A percentile compares a stretch with the other conserved stretches of the same genome.
Evolutionary conservation across 768 basidiomycete genomes (phyloP).

Genomic region (Pholiota molesta): DNA sequence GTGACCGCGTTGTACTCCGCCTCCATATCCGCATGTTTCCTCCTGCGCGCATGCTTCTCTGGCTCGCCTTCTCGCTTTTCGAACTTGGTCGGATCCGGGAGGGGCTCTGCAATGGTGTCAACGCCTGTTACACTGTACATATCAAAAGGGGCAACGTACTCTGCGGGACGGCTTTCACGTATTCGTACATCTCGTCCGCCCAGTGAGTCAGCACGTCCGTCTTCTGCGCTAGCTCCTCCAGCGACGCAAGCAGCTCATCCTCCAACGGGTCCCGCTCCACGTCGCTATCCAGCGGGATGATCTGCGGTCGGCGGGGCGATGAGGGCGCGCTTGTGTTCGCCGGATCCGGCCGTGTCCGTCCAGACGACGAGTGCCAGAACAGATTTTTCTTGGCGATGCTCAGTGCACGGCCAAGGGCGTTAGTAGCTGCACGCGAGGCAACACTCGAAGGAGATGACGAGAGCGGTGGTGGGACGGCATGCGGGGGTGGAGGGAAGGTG

Average conservation of each 20-base stretch:
- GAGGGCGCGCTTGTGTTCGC: slow-evolving; percentile 41
- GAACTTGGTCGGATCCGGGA: slow-evolving; percentile 82
- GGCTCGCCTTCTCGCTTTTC: slow-evolving; percentile 68
- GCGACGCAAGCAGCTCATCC: slow-evolving; percentile 72
- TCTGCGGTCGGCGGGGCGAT: slow-evolving; percentile 59
- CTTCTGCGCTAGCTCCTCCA: slow-evolving; percentile 96
- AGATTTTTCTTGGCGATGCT: slow-evolving; percentile 81
- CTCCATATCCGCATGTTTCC: slow-evolving; percentile 76
- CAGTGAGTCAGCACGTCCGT: slow-evolving; percentile 91
- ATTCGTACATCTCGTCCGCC: slow-evolving; percentile 94
- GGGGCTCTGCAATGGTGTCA: slow-evolving; percentile 57
- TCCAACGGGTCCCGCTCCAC: slow-evolving; percentile 70
- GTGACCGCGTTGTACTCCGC: slow-evolving; percentile 85
- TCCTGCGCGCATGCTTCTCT: slow-evolving; percentile 66
- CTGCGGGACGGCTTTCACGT: slow-evolving; percentile 82
- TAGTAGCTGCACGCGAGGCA: slow-evolving; percentile 66
- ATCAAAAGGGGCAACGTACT: slow-evolving; percentile 47
- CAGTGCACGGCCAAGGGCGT: slow-evolving; percentile 79
- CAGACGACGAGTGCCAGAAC: slow-evolving; percentile 53
- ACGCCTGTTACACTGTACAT: slow-evolving; percentile 9
- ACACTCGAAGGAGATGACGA: slow-evolving; percentile 67
- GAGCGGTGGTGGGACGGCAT: slow-evolving; percentile 56
- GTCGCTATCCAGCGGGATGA: slow-evolving; percentile 50
- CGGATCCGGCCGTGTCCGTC: slow-evolving; percentile 35
- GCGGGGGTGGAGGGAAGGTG: slow-evolving; percentile 74